Evolutionary conservation across 257 asterid genomes (phyloP).

Genomic region (Eustoma russellianum): DNA sequence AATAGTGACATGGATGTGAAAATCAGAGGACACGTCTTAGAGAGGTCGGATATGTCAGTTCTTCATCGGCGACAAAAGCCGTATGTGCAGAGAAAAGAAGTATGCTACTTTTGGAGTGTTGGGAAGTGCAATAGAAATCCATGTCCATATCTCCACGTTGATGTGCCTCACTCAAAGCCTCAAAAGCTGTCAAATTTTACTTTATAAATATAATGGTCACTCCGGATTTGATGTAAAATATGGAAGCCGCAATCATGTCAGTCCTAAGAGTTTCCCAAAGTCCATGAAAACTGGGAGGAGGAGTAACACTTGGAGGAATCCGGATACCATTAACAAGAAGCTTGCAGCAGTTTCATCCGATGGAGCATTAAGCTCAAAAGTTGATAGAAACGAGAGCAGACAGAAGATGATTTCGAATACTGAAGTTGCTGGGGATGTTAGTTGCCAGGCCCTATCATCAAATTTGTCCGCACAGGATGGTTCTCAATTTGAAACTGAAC

Average conservation of each 20-base stretch:
- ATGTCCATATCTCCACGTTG: conserved; percentile 35
- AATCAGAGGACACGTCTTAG: not conserved
- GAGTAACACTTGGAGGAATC: not conserved
- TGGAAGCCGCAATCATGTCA: no score
- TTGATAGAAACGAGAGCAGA: no score
- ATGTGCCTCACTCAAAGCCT: conserved; percentile 8
- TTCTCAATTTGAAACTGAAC: not conserved
- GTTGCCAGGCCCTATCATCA: no score
- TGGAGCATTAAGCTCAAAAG: not conserved
- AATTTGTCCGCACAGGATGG: no score
- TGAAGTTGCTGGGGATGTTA: no score
- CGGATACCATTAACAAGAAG: conserved; percentile 2
- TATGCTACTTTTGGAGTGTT: conserved; percentile 42
- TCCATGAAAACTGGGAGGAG: no score
- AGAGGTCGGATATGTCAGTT: no score
- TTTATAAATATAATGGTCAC: no score
- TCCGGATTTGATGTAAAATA: no score
- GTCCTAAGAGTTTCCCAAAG: no score
- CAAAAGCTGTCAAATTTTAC: conserved; percentile 19
- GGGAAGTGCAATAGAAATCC: conserved; percentile 52
- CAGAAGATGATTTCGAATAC: no score
- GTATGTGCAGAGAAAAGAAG: conserved; percentile 12
- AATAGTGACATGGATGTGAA: conserved; percentile 19
- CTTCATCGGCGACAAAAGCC: conserved; percentile 6
- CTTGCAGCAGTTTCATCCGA: no score